Evolutionary conservation across 331 rosid genomes (phyloP), one percentile per base, ranked within the genome.

Genomic region (Dryas integrifolia): DNA sequence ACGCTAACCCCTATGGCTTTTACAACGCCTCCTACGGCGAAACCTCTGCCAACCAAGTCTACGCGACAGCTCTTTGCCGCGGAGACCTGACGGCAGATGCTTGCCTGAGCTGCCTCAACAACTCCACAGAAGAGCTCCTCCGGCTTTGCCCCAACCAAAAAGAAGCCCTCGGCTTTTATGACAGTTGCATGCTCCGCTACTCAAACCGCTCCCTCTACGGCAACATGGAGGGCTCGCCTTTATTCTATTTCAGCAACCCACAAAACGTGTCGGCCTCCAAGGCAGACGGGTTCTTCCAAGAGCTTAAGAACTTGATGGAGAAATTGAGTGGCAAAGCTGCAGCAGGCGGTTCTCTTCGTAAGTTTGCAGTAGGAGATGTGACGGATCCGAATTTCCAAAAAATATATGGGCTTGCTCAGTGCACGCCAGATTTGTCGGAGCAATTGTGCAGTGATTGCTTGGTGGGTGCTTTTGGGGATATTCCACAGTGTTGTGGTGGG

Each of bases 401-500:
- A 0, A 39, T 79, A 9, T 57, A 61, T 64, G 81, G 65, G 4
- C 73, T 70, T 16, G 41, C 18, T 1, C 56, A 65, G 70, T 65
- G 56, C 56, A 65, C 56, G 41, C 56, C 70, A 7, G 70, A 65
- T 12, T 65, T 65, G 13, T 6, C 56, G 11, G 11, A 24, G 41
- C 40, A 21, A 1, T 3, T 0, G 3, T 65, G 70, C 70, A 3
- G 1, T 65, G 56, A 46, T 11, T 65, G 56, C 41, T 46, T 65
- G 70, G 43, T 0, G 6, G 18, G 3, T 7, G 11, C 70, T 3
- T 0, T 45, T 35, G 21, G 4, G 10, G 43, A 21, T 0, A 46
- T 65, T 6, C 5, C 6, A 45, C 1, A 1, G 0, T 18, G 2
- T 14, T 10, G 21, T 24, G 4, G 0, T 15, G 12, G 0, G 5